Base-by-base conservation (phyloP, 2,329 filamentous ascomycete genomes). In the Penicillium expansum region DNA sequence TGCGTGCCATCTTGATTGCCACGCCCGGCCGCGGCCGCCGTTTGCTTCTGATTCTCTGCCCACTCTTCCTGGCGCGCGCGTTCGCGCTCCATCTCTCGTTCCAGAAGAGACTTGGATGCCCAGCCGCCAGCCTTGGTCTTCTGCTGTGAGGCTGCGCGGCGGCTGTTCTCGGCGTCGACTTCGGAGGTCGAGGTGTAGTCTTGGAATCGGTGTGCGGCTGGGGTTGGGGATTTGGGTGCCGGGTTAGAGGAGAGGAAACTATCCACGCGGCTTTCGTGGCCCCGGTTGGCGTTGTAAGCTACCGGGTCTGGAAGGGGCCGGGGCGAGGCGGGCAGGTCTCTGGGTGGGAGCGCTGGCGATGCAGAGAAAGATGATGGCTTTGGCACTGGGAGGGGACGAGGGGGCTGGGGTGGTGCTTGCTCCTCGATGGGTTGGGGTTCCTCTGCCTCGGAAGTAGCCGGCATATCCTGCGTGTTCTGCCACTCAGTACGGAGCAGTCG, bases 21-120 rank as follows among this genome's bases (percentile, higher is more conserved):
- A 3, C 70, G 66, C 39, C 77, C 75, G 1, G 79, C 76, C 0
- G 79, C 79, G 32, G 75, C 76, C 52, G 77, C 73, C 1, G 79
- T 76, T 16, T 74, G 77, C 51, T 82, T 77, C 67, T 88, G 85
- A 20, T 75, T 76, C 43, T 85, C 81, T 67, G 87, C 85, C 85
- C 85, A 88, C 59, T 88, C 85, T 37, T 79, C 77, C 67, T 87
- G 85, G 45, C 85, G 79, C 66, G 86, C 83, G 16, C 85, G 80
- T 67, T 88, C 85, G 20, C 83, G 82, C 68, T 88, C 85, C 85
- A 87, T 88, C 62, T 88, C 85, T 8, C 84, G 81, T 66, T 87
- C 84, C 4, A 87, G 77, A 1, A 88, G 76, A 3, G 83, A 85
- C 66, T 85, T 86, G n/a, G 79, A 81, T 0, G 83, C 83, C 83